Evolutionary conservation across 2,329 filamentous ascomycete genomes (phyloP).

Genomic region (Trichoderma sp.): DNA sequence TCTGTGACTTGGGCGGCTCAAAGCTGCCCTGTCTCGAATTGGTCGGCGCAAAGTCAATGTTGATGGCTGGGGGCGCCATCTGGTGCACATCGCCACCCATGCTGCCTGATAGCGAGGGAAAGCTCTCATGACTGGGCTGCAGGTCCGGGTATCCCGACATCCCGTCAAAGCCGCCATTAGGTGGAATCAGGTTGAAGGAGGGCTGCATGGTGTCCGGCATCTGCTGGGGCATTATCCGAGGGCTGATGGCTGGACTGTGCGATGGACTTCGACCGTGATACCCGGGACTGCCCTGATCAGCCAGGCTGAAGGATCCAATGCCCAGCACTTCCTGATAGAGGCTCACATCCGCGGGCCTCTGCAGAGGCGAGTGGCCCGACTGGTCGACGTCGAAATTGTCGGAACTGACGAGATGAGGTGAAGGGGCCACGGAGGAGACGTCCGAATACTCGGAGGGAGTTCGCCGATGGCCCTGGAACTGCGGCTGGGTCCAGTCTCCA

Average conservation of each 20-base stretch:
- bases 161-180: slow-evolving; percentile 45
- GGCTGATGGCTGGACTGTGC: slow-evolving; percentile 69
- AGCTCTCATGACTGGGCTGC: slow-evolving; percentile 50
- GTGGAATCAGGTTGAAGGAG: slow-evolving; percentile 48
- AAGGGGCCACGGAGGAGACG: slow-evolving; percentile 81
- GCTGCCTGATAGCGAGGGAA: slow-evolving; percentile 54
- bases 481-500: slow-evolving; percentile 56
- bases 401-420: slow-evolving; percentile 75
- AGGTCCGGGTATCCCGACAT: slow-evolving; percentile 43
- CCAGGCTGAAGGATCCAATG: slow-evolving; percentile 79
- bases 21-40: slow-evolving; percentile 47
- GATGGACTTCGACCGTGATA: slow-evolving; percentile 78
- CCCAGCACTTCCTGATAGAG: slow-evolving; percentile 78
- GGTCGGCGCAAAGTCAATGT: slow-evolving; percentile 88
- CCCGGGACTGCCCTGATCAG: slow-evolving; percentile 67
- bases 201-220: slow-evolving; percentile 55
- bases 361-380: slow-evolving; percentile 75
- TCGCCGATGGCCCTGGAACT: slow-evolving; percentile 81
- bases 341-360: slow-evolving; percentile 70
- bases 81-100: slow-evolving; percentile 64
- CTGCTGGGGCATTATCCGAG: slow-evolving; percentile 60
- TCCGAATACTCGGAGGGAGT: slow-evolving; percentile 91
- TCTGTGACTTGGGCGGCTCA: slow-evolving; percentile 60
- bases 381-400: slow-evolving; percentile 78
- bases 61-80: slow-evolving; percentile 92